Evolutionary conservation across 2,329 filamentous ascomycete genomes (phyloP).

Genomic region (Trichoderma polysporum): DNA sequence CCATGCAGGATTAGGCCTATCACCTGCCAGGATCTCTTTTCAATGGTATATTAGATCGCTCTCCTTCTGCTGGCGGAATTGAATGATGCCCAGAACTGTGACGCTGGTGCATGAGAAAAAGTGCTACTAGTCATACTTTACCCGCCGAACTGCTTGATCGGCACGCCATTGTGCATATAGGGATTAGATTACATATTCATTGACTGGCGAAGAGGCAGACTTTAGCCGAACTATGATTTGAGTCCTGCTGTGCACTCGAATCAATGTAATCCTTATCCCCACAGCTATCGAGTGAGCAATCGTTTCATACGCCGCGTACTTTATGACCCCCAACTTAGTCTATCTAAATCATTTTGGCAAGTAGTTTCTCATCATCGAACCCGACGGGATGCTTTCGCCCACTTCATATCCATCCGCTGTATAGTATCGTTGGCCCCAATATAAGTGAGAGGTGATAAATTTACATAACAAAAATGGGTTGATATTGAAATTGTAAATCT

Average conservation of each 20-base stretch:
- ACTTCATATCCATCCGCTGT: too few species aligned
- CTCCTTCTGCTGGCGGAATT: neutral
- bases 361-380: too few species aligned
- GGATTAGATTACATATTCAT: neutral
- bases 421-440: too few species aligned
- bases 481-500: too few species aligned
- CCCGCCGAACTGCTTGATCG: neutral
- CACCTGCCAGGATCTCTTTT: neutral
- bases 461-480: too few species aligned
- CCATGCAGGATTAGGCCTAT: too few species aligned
- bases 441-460: too few species aligned
- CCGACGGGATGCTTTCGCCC: too few species aligned
- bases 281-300: neutral
- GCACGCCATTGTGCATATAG: neutral
- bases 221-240: neutral
- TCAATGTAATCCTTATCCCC: neutral
- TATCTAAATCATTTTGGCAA: too few species aligned
- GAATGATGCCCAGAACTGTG: neutral
- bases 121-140: neutral
- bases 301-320: too few species aligned
- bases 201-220: neutral
- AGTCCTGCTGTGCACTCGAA: neutral
- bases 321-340: too few species aligned
- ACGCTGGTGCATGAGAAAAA: neutral
- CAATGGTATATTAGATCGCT: too few species aligned